Percentiles rank a stretch among this genome's conserved stretches.
These are phyloP conservation scores for Clitoria ternatea DNA, from an alignment of 306 rosid genomes.

Conservation along the genomic window DNA sequence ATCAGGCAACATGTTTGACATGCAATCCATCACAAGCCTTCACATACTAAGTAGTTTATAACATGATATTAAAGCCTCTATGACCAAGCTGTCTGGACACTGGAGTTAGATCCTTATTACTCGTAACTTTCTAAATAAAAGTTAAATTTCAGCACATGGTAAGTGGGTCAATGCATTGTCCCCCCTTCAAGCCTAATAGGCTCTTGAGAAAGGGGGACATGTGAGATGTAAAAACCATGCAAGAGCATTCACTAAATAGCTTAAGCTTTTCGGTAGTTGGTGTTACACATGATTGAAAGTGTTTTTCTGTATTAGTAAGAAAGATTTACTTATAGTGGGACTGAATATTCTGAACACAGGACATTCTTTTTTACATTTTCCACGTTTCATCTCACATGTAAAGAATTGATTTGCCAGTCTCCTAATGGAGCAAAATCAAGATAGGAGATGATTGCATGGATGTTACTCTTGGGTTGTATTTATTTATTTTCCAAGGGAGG, in stretches of 20 bases:
- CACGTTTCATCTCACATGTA: background rate
- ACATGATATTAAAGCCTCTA: background rate
- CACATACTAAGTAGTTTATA: background rate
- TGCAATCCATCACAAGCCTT: background rate
- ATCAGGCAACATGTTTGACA: background rate
- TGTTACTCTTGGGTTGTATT: background rate
- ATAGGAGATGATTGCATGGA: background rate
- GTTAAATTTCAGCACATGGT: background rate
- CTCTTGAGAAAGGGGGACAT: background rate
- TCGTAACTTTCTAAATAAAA: background rate
- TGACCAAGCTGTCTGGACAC: background rate
- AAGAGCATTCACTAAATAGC: background rate
- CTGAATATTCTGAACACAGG: background rate
- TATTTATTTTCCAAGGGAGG: background rate
- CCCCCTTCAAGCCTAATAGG: background rate
- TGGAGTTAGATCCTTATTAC: background rate
- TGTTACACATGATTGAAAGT: background rate
- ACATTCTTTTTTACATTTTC: background rate
- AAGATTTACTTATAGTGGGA: background rate
- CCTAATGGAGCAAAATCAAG: background rate
- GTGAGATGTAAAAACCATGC: background rate
- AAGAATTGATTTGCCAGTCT: background rate
- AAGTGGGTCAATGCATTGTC: background rate
- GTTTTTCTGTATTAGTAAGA: background rate
- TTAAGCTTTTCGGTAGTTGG: background rate